These are phyloP conservation scores for Nicotiana tabacum DNA, from an alignment of 257 asterid species.

Conservation along the genomic window DNA sequence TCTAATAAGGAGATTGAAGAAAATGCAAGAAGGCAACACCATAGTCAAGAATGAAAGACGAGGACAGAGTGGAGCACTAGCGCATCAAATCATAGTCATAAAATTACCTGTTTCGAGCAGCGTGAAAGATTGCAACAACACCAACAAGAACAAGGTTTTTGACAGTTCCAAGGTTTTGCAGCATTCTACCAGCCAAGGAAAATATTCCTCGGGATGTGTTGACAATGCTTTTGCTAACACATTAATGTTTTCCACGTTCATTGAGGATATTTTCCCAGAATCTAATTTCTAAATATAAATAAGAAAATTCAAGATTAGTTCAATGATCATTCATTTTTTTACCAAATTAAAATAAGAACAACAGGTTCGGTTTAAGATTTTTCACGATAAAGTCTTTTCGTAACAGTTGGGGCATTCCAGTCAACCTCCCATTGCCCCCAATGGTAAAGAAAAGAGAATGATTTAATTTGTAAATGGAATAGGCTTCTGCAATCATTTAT, in stretches of 20 bases:
- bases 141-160: constrained; percentile 55
- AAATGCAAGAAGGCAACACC: background rate
- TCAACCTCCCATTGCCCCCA: constrained; percentile 3
- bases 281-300: constrained; percentile 54
- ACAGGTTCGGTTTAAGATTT: background rate
- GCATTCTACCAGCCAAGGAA: constrained; percentile 72
- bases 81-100: background rate
- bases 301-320: background rate
- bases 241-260: constrained; percentile 54
- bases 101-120: constrained; percentile 52
- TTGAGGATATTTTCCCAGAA: constrained; percentile 29
- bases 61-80: background rate
- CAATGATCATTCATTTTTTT: background rate
- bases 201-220: constrained; percentile 37
- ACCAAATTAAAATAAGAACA: background rate
- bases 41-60: background rate
- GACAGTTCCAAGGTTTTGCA: constrained; percentile 57
- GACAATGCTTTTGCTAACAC: constrained; percentile 51
- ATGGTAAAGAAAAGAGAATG: background rate
- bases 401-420: background rate
- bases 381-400: background rate
- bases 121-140: constrained; percentile 57
- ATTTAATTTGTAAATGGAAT: background rate
- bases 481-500: background rate
- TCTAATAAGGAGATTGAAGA: background rate